Conservation (phyloP, 108 stramenopile species). For the Cylindrotheca closterium region DNA sequence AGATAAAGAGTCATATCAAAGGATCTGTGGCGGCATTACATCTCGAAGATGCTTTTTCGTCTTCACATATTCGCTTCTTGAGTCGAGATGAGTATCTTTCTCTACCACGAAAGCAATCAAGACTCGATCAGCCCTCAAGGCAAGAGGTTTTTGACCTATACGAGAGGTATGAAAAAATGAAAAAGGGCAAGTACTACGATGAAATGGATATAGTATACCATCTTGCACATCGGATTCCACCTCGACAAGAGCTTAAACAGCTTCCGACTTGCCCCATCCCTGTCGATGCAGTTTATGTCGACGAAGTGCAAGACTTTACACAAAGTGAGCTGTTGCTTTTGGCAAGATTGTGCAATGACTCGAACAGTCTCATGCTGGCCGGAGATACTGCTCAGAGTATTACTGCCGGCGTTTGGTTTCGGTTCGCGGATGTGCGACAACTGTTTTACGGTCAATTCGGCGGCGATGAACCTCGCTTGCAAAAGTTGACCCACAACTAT, state of each 20-base stretch:
- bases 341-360: constrained; percentile 28
- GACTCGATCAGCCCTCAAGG: constrained; percentile 34
- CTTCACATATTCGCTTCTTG: constrained; percentile 29
- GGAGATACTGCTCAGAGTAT: constrained; percentile 48
- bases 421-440: constrained; percentile 47
- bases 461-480: constrained; percentile 21
- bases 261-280: constrained; percentile 6
- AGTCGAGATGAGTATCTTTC: constrained; percentile 41
- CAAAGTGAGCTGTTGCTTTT: constrained; percentile 31
- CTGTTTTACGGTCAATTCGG: constrained; percentile 36
- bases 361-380: constrained; percentile 38
- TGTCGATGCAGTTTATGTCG: constrained; percentile 34
- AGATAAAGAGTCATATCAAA: constrained; percentile 45
- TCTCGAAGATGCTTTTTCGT: constrained; percentile 9
- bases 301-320: constrained; percentile 49
- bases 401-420: constrained; percentile 43
- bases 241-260: neutral
- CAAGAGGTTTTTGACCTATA: constrained; percentile 32
- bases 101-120: constrained; percentile 37
- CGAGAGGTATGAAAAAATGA: constrained; percentile 35
- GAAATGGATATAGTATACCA: constrained; percentile 46
- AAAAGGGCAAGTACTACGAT: constrained; percentile 31
- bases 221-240: constrained; percentile 37
- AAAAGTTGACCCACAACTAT: constrained; percentile 47
- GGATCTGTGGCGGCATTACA: constrained; percentile 34